Evolutionary conservation across 1,284 basidiomycete genomes (phyloP).

Genomic region (Puccinia horiana): DNA sequence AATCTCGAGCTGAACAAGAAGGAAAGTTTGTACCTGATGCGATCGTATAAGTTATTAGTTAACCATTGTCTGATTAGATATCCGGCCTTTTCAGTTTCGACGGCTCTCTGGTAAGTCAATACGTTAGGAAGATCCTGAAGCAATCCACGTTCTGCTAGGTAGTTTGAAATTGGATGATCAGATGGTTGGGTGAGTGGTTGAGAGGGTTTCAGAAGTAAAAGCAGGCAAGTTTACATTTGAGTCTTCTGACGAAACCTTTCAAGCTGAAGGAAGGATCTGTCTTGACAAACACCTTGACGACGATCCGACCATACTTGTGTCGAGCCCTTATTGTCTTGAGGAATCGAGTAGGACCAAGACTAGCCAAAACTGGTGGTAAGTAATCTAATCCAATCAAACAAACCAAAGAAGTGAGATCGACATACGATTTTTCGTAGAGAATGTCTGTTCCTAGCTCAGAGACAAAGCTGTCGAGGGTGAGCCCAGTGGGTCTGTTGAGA

Average conservation of each 20-base stretch:
- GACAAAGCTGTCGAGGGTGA: constrained; percentile 83
- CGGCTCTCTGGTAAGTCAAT: constrained; percentile 83
- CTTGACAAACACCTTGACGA: constrained; percentile 81
- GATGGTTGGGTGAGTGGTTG: background rate
- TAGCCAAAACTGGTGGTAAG: constrained; percentile 55
- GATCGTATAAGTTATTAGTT: constrained; percentile 91
- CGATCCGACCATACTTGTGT: constrained; percentile 70
- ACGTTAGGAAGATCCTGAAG: constrained; percentile 82
- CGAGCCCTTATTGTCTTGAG: constrained; percentile 84
- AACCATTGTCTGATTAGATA: constrained; percentile 95
- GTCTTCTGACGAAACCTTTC: constrained; percentile 68
- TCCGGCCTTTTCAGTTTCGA: constrained; percentile 93
- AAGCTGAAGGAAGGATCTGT: constrained; percentile 72
- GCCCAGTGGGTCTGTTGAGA: constrained; percentile 57
- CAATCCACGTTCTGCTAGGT: constrained; percentile 71
- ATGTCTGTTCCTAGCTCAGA: constrained; percentile 81
- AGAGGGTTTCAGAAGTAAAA: constrained; percentile 52
- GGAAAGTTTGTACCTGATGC: constrained; percentile 72
- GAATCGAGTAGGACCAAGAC: constrained; percentile 87
- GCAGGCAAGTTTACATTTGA: constrained; percentile 65
- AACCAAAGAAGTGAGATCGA: background rate
- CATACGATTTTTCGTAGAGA: constrained; percentile 82
- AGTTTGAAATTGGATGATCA: background rate
- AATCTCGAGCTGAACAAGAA: background rate
- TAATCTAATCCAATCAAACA: constrained; percentile 43